Percentiles rank a stretch among this genome's conserved stretches.
Conservation (phyloP, 139 green algal species). For the Dunaliella primolecta region DNA sequence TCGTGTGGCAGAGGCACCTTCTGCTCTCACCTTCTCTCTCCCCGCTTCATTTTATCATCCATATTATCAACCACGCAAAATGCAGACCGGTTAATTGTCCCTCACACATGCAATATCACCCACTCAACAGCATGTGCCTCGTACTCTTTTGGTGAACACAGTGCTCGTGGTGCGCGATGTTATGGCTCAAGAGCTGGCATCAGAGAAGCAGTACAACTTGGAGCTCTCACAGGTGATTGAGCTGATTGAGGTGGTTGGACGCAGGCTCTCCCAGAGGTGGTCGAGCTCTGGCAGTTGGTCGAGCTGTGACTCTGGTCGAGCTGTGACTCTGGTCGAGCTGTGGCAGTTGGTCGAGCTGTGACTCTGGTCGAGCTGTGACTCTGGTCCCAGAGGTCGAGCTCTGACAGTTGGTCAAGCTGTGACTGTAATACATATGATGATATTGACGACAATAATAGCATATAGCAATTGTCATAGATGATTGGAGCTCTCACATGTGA, state of each 20-base stretch:
- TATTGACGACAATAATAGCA: too few relatives aligned
- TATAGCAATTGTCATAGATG: too few relatives aligned
- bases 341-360: not conserved
- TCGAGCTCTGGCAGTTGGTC: not conserved
- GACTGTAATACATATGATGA: too few relatives aligned
- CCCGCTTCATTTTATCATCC: too few relatives aligned
- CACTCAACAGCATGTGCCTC: too few relatives aligned
- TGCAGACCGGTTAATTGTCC: too few relatives aligned
- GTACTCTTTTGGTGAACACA: not conserved
- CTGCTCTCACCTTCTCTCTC: too few relatives aligned
- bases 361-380: not conserved
- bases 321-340: not conserved
- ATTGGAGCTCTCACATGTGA: too few relatives aligned
- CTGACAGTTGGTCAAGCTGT: not conserved
- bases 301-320: not conserved
- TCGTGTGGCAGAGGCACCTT: too few relatives aligned
- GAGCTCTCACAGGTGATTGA: conserved; percentile 7
- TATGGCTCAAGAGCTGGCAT: conserved; percentile 8
- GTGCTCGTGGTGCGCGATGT: conserved; percentile 17
- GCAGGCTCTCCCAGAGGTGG: not conserved
- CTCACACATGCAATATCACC: too few relatives aligned
- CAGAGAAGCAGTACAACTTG: conserved; percentile 8
- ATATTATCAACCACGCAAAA: too few relatives aligned
- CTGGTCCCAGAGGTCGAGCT: not conserved
- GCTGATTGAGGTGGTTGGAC: not conserved